phyloP scores from a whole-genome alignment of 192 early-diverging fungal species.

The Gaertneriomyces sp. region DNA sequence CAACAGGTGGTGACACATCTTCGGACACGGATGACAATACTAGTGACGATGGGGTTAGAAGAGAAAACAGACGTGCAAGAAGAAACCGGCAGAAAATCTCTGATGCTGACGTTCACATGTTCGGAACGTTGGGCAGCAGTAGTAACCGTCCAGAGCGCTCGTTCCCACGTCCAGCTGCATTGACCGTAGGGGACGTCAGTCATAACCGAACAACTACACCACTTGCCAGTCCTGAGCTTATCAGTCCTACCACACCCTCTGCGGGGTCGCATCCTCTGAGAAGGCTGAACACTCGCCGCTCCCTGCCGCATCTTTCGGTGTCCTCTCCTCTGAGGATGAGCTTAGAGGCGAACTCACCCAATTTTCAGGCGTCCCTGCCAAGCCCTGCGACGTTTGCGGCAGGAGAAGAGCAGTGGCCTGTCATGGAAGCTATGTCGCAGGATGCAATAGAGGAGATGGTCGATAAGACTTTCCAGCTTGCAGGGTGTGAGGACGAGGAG shows the following conservation, averaged over 20 bases:
- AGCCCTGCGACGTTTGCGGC: not conserved
- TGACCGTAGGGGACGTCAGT: too few species aligned
- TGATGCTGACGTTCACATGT: too few species aligned
- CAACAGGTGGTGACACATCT: slow-evolving; percentile 9
- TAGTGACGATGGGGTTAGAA: not conserved
- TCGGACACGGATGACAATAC: slow-evolving; percentile 21
- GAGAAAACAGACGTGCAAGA: not conserved
- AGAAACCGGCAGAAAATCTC: not conserved
- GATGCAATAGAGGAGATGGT: slow-evolving; percentile 95
- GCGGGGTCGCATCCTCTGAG: not conserved
- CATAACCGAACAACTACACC: too few species aligned
- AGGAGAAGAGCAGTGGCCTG: slow-evolving; percentile 67
- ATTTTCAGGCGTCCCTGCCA: slow-evolving; percentile 12
- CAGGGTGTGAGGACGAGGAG: slow-evolving; percentile 45
- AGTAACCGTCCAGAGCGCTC: too few species aligned
- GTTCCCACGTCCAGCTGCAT: too few species aligned
- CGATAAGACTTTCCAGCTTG: slow-evolving; percentile 72
- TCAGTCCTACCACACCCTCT: slow-evolving; percentile 5
- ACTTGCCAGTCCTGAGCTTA: too few species aligned
- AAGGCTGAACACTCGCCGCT: slow-evolving; percentile 16
- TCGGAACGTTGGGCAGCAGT: too few species aligned
- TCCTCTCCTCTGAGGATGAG: slow-evolving; percentile 21
- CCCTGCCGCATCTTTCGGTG: slow-evolving; percentile 23
- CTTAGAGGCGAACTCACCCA: slow-evolving; percentile 16
- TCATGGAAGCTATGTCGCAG: slow-evolving; percentile 89